Evolutionary conservation across 176 grass and related monocot species (phyloP), one percentile per base, ranked within the genome.

Genomic region (Carex myosuroides): DNA sequence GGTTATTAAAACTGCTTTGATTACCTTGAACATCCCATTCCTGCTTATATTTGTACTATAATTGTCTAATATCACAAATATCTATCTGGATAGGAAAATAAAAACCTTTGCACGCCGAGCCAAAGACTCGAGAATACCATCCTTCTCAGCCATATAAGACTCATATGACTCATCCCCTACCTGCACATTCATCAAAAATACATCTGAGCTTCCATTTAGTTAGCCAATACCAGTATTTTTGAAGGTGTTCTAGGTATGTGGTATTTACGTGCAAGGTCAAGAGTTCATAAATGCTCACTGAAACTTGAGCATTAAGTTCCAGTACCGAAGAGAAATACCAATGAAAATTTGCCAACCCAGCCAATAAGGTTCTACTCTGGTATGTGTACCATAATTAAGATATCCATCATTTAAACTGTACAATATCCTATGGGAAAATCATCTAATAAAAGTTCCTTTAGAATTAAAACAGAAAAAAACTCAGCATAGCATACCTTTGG

Each of bases 151-250:
- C 83, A 92, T 87, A 70, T 86, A 99, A 52, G 91, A 94, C 85
- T 95, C 91, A 69, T 94, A 99, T 13, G 93, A 99, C 89, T 95
- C 91, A 92, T 95, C 93, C 50, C 96, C 93, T 33, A 87, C 89
- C 96, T 99, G 87, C 85, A 88, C 24, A 48, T 35, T 60, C 24
- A 84, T 48, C 21, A 73, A 84, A 84, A 24, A 57, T 13, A 62
- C 54, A 81, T 75, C 60, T 39, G 30, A 42, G 13, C 5, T 11
- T 56, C 33, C 54, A 56, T 66, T 46, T 77, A 57, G 6, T 57
- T 57, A 57, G 73, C 24, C 21, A 13, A 53, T 57, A 35, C 13
- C 24, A 33, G 50, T 18, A 56, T 57, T 26, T 57, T 18, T 33
- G 52, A 78, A 32, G 13, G 50, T 56, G 24, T 30, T 55, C 24